phyloP scores from a whole-genome alignment of 306 rosid species.

The Prunus davidiana region DNA sequence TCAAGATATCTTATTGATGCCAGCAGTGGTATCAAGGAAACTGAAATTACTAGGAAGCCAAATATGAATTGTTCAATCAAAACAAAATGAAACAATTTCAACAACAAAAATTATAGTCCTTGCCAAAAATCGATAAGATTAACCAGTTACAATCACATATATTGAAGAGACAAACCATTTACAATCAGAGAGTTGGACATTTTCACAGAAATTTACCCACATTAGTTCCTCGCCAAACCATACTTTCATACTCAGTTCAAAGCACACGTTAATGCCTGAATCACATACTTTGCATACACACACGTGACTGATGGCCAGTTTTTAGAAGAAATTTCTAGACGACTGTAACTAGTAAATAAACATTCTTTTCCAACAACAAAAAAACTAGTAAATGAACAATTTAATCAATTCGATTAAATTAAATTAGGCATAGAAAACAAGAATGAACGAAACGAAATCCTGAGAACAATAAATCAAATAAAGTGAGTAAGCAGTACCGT shows the following conservation, averaged over 20 bases:
- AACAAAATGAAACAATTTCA: not conserved
- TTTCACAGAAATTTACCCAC: not conserved
- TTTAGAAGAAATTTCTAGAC: not conserved
- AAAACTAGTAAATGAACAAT: not conserved
- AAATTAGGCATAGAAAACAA: not conserved
- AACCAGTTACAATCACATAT: not conserved
- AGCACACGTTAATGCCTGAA: too few relatives aligned
- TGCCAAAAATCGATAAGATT: not conserved
- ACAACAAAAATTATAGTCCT: not conserved
- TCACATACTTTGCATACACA: too few relatives aligned
- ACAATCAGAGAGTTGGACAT: not conserved
- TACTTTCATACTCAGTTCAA: not conserved
- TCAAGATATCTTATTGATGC: not conserved
- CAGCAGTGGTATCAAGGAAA: not conserved
- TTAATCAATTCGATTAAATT: not conserved
- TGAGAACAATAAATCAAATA: not conserved
- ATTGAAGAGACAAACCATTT: not conserved
- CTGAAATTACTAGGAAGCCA: not conserved
- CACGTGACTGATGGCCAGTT: not conserved
- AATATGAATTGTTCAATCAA: not conserved
- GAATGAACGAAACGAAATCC: slow-evolving; percentile 3
- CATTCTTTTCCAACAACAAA: too few relatives aligned
- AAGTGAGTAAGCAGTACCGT: slow-evolving; percentile 32
- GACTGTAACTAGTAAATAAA: not conserved
- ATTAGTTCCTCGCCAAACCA: not conserved